These are phyloP conservation scores for Raffaelea deltoideospora DNA, from an alignment of 2,329 filamentous ascomycete species.

Conservation along the genomic window DNA sequence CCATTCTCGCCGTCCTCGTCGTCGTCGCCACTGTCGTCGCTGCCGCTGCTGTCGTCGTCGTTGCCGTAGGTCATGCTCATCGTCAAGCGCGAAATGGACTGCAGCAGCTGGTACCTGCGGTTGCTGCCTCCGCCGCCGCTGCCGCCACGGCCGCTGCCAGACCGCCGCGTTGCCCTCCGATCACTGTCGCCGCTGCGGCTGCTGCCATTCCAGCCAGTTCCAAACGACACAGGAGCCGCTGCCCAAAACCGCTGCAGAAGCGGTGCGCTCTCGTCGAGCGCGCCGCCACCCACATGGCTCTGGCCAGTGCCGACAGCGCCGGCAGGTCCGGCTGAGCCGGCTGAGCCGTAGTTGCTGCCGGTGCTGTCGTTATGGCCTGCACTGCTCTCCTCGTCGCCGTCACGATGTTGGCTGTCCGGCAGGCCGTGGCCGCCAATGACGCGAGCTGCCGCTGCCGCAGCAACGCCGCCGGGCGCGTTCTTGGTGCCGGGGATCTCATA, in stretches of 20 bases:
- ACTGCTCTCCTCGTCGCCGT: slow-evolving; percentile 6
- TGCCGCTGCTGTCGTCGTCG: slow-evolving; percentile 26
- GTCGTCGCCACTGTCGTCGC: slow-evolving; percentile 27
- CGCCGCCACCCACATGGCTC: not conserved
- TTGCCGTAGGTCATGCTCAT: slow-evolving; percentile 28
- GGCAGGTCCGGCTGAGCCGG: too few species aligned
- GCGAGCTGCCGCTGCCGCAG: slow-evolving; percentile 1
- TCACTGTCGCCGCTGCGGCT: not conserved
- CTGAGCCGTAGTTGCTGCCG: too few species aligned
- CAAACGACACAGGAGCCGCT: too few species aligned
- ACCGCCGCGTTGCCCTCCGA: not conserved
- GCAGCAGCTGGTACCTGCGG: slow-evolving; percentile 33
- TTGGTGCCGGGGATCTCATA: slow-evolving; percentile 48
- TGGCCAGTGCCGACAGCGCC: too few species aligned
- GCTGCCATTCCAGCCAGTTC: too few species aligned
- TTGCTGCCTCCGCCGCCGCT: slow-evolving; percentile 24
- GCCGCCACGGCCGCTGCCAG: slow-evolving; percentile 1
- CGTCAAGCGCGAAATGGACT: slow-evolving; percentile 40
- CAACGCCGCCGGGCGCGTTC: slow-evolving; percentile 9
- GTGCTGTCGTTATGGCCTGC: not conserved
- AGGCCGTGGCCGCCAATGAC: not conserved
- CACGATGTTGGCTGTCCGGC: not conserved
- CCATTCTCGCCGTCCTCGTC: slow-evolving; percentile 31
- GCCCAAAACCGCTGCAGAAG: slow-evolving; percentile 7
- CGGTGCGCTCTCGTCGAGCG: slow-evolving; percentile 6